A percentile compares a stretch with the other conserved stretches of the same genome.
These are phyloP conservation scores for Piedraia hortae DNA, from an alignment of 2,329 filamentous ascomycete species.

Conservation along the genomic window DNA sequence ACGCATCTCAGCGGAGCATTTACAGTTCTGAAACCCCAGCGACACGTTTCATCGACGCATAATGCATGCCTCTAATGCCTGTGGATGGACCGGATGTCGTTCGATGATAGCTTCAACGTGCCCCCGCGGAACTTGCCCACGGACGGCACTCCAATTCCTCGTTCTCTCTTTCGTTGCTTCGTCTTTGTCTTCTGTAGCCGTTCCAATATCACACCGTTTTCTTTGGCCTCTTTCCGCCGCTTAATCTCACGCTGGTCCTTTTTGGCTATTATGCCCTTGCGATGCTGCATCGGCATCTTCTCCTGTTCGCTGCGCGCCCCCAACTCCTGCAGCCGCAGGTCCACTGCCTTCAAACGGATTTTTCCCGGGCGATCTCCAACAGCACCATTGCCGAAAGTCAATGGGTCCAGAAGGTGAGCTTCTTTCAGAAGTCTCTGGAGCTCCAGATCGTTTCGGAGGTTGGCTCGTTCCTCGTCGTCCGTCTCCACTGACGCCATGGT, in stretches of 20 bases:
- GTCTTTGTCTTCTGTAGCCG: slow-evolving; percentile 20
- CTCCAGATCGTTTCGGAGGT: slow-evolving; percentile 75
- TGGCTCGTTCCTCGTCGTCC: slow-evolving; percentile 30
- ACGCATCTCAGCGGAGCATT: no score
- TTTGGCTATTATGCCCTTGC: slow-evolving; percentile 58
- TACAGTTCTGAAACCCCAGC: no score
- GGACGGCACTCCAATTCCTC: slow-evolving; percentile 44
- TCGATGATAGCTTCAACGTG: slow-evolving; percentile 48
- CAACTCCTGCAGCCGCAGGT: slow-evolving; percentile 56
- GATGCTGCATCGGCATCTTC: slow-evolving; percentile 69
- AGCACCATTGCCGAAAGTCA: slow-evolving; percentile 21
- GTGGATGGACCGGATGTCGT: slow-evolving; percentile 46
- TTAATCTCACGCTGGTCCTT: slow-evolving; percentile 36
- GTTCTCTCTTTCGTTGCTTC: slow-evolving; percentile 19
- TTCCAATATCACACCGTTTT: slow-evolving; percentile 80
- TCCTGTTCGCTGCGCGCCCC: slow-evolving; percentile 57
- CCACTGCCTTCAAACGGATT: slow-evolving; percentile 53
- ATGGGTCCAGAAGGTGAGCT: slow-evolving; percentile 54
- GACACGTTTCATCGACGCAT: no score
- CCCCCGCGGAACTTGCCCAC: slow-evolving; percentile 61
- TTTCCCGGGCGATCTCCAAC: slow-evolving; percentile 28
- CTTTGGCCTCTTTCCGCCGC: slow-evolving; percentile 50
- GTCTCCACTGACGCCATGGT: slow-evolving; percentile 16
- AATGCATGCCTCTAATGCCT: slow-evolving; percentile 16
- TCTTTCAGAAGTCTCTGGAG: slow-evolving; percentile 75